Percentiles rank a stretch among this genome's conserved stretches.
phyloP scores from a whole-genome alignment of 106 monocot species.

The Dendrobium huoshanense region DNA sequence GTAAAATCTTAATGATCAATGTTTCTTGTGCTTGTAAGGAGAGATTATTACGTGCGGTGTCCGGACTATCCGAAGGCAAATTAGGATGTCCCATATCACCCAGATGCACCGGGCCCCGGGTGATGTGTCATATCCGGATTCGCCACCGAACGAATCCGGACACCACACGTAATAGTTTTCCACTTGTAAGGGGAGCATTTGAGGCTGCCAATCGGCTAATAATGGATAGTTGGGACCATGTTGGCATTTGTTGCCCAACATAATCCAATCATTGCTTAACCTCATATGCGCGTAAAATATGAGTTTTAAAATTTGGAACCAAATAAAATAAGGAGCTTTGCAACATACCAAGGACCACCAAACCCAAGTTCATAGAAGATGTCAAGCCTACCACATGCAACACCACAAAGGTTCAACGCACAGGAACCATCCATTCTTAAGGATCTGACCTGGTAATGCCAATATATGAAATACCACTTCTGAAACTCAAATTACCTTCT shows the following conservation, averaged over 20 bases:
- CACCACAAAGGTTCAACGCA: constrained; percentile 76
- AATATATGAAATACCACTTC: neutral
- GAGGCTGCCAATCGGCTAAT: neutral
- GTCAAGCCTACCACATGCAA: constrained; percentile 91
- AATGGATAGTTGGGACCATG: neutral
- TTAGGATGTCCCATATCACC: too few species aligned
- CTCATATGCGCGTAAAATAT: neutral
- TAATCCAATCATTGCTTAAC: neutral
- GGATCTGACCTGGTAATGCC: constrained; percentile 2
- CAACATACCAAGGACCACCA: constrained; percentile 83
- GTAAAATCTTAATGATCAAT: neutral
- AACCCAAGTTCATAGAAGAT: constrained; percentile 82
- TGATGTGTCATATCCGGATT: too few species aligned
- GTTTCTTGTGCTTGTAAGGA: neutral
- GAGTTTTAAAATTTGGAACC: neutral
- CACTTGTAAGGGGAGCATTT: neutral
- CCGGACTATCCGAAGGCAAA: too few species aligned
- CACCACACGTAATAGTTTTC: too few species aligned
- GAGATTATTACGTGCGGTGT: neutral
- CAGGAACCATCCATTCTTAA: constrained; percentile 64
- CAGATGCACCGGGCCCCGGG: too few species aligned
- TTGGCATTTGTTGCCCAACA: neutral
- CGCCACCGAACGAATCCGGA: too few species aligned
- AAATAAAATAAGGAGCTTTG: neutral
- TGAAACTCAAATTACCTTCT: neutral